A percentile compares a stretch with the other conserved stretches of the same genome.
Evolutionary conservation across 495 filamentous ascomycete genomes (phyloP).

Genomic region (Neurospora sp.): DNA sequence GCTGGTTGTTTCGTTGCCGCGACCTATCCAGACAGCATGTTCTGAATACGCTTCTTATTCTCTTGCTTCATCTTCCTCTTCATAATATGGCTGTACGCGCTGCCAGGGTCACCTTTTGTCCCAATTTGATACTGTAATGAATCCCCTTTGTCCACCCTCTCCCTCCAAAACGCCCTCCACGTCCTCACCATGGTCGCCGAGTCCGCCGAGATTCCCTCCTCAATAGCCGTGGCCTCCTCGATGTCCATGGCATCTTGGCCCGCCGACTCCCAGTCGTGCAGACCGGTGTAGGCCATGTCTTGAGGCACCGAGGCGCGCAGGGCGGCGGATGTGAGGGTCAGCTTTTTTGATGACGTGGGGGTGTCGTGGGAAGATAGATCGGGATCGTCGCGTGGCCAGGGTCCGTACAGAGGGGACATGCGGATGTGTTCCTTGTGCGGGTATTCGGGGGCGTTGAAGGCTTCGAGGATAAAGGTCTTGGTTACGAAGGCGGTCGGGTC

Average conservation of each 20-base stretch:
- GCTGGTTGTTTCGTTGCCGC: not conserved
- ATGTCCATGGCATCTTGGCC: conserved; percentile 11
- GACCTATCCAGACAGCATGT: not conserved
- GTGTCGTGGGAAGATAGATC: not conserved
- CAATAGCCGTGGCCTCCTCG: not conserved
- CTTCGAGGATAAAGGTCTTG: conserved; percentile 27
- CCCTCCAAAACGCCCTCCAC: not conserved
- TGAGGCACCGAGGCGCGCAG: conserved; percentile 26
- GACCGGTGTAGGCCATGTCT: conserved; percentile 24
- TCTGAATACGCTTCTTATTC: not conserved
- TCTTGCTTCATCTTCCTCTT: not conserved
- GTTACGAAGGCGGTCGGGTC: not conserved
- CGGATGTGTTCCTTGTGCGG: conserved; percentile 23
- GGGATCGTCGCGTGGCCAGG: conserved; percentile 22
- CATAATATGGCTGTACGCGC: not conserved
- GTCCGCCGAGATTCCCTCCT: not conserved
- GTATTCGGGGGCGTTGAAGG: conserved; percentile 25
- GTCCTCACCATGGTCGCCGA: not conserved
- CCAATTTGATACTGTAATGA: not conserved
- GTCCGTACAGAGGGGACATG: conserved; percentile 31
- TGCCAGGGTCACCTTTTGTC: not conserved
- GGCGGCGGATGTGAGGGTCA: conserved; percentile 21
- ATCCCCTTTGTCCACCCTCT: not conserved
- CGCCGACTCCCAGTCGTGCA: conserved; percentile 39
- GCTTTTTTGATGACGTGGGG: not conserved